These are phyloP conservation scores for Rhodotorula sp. DNA, from an alignment of 1,284 basidiomycete genomes.

Conservation along the genomic window DNA sequence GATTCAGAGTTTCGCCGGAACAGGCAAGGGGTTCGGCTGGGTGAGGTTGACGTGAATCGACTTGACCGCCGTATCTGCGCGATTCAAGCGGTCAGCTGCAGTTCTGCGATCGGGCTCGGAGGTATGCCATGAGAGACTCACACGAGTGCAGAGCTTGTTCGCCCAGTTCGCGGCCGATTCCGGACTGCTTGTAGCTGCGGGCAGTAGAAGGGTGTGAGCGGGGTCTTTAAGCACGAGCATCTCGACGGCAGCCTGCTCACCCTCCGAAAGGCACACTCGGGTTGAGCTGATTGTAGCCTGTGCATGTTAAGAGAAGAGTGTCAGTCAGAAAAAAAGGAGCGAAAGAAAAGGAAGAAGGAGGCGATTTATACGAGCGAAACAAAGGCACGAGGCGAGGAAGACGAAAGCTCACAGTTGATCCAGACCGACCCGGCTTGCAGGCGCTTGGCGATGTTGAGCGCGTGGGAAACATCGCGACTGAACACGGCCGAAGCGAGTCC, in stretches of 20 bases:
- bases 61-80: constrained; percentile 53
- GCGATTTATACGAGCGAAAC: background rate
- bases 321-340: background rate
- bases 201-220: background rate
- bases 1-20: background rate
- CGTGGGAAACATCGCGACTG: constrained; percentile 71
- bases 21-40: constrained; percentile 21
- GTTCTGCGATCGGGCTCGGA: background rate
- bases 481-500: constrained; percentile 87
- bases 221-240: background rate
- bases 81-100: background rate
- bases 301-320: constrained; percentile 58
- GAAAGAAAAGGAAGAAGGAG: background rate
- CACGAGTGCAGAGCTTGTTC: too few species aligned
- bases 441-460: constrained; percentile 68
- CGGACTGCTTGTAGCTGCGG: constrained; percentile 61
- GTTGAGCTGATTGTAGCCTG: constrained; percentile 61
- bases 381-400: background rate
- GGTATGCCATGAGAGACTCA: too few species aligned
- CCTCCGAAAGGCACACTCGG: constrained; percentile 64
- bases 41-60: constrained; percentile 74
- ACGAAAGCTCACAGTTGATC: constrained; percentile 62
- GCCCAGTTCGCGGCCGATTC: constrained; percentile 58
- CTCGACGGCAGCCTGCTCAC: background rate
- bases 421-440: constrained; percentile 68